phyloP scores from a whole-genome alignment of 768 basidiomycete genomes.

The Russula dissimulans region DNA sequence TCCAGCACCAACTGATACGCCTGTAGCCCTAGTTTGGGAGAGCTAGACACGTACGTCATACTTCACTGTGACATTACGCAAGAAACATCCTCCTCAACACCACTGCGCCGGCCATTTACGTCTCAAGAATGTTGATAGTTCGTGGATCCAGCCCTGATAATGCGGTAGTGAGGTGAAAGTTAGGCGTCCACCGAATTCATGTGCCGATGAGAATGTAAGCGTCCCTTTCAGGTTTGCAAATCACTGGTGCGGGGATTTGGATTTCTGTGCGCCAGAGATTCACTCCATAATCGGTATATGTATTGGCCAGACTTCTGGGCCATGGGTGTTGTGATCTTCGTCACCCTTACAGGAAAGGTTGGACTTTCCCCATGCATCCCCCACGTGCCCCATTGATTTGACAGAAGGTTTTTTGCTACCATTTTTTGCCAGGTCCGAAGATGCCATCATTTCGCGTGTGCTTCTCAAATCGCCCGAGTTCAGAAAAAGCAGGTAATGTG shows the following conservation, averaged over 20 bases:
- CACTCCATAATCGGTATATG: neutral
- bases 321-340: neutral
- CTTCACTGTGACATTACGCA: neutral
- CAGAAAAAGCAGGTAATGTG: neutral
- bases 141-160: constrained; percentile 20
- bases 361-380: neutral
- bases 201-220: neutral
- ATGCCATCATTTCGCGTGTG: neutral
- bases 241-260: neutral
- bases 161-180: neutral
- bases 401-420: neutral
- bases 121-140: constrained; percentile 23
- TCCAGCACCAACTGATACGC: neutral
- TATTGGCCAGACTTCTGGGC: neutral
- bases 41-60: constrained; percentile 14
- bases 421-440: neutral
- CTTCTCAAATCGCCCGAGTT: neutral
- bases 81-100: too few relatives aligned
- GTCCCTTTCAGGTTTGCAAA: neutral
- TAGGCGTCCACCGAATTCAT: neutral
- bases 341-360: neutral
- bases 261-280: neutral
- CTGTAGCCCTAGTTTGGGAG: constrained; percentile 16
- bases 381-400: neutral
- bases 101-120: constrained; percentile 17